Evolutionary conservation across 73 alveolate genomes (phyloP), one percentile per base, ranked within the genome.

Genomic region (Diophrys appendiculata): DNA sequence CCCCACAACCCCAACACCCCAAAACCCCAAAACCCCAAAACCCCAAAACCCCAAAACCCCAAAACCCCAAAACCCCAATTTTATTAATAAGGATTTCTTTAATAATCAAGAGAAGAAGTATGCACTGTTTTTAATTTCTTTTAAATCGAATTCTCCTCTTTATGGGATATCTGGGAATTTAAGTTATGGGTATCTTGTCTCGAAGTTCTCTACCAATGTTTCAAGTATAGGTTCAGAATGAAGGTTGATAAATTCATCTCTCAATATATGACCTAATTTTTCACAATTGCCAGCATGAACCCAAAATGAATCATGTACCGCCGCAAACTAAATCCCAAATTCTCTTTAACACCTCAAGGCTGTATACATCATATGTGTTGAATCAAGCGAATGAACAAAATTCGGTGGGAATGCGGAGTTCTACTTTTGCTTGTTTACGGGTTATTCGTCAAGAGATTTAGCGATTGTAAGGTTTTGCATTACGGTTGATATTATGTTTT

Each of bases 391-490:
- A 77, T 95, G 99, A 54, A 95, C 93, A 35, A 54, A 95, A 75
- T 95, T 95, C 3, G 99, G 99, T 52, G 99, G 99, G 87, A 95
- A 92, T 26, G 98, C 99, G 35, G 96, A 73, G 69, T 91, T 95
- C 65, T 95, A 80, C 86, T 95, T 95, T n/a, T 73, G 52, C 52
- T 90, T 92, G 53, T 92, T 90, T 23, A 90, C 93, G 2, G 98
- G 96, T 27, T 86, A 74, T 76, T 92, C 90, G 56, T 81, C 86
- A 26, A 75, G 67, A 31, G 23, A 33, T 8, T 54, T 72, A n/a
- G 67, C 84, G 14, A 88, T 83, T 1, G 87, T 34, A 18, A 86
- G 71, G 1, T 52, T 43, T 67, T 86, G 75, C 5, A 86, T 22
- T 0, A 86, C 73, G 1, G 93, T 86, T 2, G 81, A 22, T 2